These are phyloP conservation scores for Gyromitra esculenta DNA, from an alignment of 2,329 filamentous ascomycete genomes.

Conservation along the genomic window DNA sequence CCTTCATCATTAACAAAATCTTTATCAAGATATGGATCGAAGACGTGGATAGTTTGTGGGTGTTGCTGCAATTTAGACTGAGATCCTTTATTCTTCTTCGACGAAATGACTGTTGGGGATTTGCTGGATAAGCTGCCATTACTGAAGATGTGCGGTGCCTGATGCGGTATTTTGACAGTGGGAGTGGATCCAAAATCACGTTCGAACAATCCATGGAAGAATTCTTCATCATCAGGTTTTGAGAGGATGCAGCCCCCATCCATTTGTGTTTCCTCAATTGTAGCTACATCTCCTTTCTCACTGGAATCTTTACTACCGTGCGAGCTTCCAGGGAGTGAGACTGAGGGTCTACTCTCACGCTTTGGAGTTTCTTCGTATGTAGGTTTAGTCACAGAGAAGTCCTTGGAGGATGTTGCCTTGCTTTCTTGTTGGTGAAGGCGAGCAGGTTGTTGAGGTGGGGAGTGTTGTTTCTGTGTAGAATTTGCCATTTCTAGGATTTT, in stretches of 20 bases:
- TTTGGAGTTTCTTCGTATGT: constrained; percentile 45
- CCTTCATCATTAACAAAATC: constrained; percentile 51
- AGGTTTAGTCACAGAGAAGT: constrained; percentile 49
- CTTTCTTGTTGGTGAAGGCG: constrained; percentile 35
- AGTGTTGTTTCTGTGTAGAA: constrained; percentile 34
- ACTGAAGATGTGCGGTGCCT: constrained; percentile 33
- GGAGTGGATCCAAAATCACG: constrained; percentile 57
- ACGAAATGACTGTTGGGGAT: constrained; percentile 16
- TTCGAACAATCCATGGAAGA: constrained; percentile 56
- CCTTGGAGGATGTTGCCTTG: constrained; percentile 35
- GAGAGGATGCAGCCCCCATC: constrained; percentile 46
- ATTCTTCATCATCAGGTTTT: constrained; percentile 56
- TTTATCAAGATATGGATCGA: constrained; percentile 38
- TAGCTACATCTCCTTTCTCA: constrained; percentile 37
- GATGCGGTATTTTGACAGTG: constrained; percentile 55
- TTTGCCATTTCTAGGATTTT: constrained; percentile 45
- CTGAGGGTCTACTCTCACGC: constrained; percentile 33
- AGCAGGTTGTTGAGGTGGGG: constrained; percentile 34
- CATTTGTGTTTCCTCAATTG: constrained; percentile 31
- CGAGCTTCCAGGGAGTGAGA: constrained; percentile 49
- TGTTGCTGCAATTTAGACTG: neutral
- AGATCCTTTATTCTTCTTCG: constrained; percentile 30
- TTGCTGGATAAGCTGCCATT: constrained; percentile 29
- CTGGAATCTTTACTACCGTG: constrained; percentile 39
- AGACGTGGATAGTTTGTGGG: constrained; percentile 41